Conservation (phyloP, 1,284 basidiomycete species). For the Coriolopsis trogii region DNA sequence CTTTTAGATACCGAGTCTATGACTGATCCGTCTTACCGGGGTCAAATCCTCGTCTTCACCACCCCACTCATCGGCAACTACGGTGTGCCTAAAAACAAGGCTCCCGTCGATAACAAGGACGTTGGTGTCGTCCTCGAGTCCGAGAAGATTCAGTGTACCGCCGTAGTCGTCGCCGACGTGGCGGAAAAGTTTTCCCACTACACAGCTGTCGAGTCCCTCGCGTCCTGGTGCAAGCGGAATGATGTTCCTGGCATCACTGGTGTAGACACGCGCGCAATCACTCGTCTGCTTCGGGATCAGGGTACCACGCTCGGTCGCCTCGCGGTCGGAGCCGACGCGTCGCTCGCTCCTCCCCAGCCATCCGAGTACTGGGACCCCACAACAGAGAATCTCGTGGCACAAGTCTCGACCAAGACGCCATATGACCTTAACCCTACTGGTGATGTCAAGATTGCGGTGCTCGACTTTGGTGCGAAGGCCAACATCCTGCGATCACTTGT, state of each 20-base stretch:
- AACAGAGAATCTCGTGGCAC: constrained; percentile 89
- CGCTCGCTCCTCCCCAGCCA: constrained; percentile 57
- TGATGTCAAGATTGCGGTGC: constrained; percentile 89
- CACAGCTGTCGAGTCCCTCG: constrained; percentile 89
- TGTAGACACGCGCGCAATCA: constrained; percentile 97
- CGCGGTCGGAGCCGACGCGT: constrained; percentile 80
- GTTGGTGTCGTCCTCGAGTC: constrained; percentile 94
- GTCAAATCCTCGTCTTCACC: constrained; percentile 98
- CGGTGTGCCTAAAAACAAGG: constrained; percentile 87
- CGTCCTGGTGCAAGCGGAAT: constrained; percentile 92
- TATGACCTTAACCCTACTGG: constrained; percentile 90
- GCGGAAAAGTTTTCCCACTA: constrained; percentile 97
- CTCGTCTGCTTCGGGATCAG: constrained; percentile 91
- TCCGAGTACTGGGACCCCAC: constrained; percentile 93
- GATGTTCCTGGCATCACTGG: constrained; percentile 94
- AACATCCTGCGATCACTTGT: constrained; percentile 95
- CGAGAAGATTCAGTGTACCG: constrained; percentile 87
- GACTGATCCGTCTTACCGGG: constrained; percentile 98
- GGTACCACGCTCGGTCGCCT: constrained; percentile 96
- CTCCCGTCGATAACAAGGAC: constrained; percentile 77
- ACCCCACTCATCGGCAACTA: constrained; percentile 99
- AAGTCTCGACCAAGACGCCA: constrained; percentile 85
- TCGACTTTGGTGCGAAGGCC: constrained; percentile 98
- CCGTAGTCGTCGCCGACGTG: constrained; percentile 92
- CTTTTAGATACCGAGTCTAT: constrained; percentile 93